Conservation (phyloP, 495 filamentous ascomycete species). For the Physcia stellaris region DNA sequence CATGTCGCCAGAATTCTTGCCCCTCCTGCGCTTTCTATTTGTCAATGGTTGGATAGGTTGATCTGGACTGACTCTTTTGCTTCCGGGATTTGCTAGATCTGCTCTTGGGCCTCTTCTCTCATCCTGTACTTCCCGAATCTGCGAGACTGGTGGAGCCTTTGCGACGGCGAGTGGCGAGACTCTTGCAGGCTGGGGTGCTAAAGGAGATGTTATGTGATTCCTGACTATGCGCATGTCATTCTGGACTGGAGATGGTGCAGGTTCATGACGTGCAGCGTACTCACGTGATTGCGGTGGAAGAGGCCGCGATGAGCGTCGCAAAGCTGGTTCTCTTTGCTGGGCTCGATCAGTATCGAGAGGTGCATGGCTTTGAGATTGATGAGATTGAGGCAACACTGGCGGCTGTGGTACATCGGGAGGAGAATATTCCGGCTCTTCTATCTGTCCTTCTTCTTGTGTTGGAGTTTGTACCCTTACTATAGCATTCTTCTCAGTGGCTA, state of each 20-base stretch:
- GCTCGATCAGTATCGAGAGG: constrained; percentile 3
- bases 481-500: constrained; percentile 6
- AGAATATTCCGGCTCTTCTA: constrained; percentile 37
- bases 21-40: constrained; percentile 36
- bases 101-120: constrained; percentile 3
- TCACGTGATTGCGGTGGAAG: constrained; percentile 7
- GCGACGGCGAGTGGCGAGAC: constrained; percentile 62
- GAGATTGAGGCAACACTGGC: not conserved
- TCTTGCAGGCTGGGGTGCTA: constrained; percentile 69
- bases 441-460: constrained; percentile 3
- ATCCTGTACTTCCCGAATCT: constrained; percentile 10
- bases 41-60: constrained; percentile 20
- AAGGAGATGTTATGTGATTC: constrained; percentile 54
- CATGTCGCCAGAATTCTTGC: constrained; percentile 23
- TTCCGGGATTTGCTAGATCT: constrained; percentile 4
- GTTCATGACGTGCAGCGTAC: constrained; percentile 3
- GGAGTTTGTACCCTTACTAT: not conserved
- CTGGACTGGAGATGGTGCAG: constrained; percentile 6
- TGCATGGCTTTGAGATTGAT: constrained; percentile 11
- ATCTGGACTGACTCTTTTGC: constrained; percentile 23
- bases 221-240: constrained; percentile 35
- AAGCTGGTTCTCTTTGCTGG: not conserved
- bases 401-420: constrained; percentile 23
- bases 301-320: constrained; percentile 8
- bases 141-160: constrained; percentile 40